These are phyloP conservation scores for Lentinula lateritia DNA, from an alignment of 768 basidiomycete genomes.

Conservation along the genomic window DNA sequence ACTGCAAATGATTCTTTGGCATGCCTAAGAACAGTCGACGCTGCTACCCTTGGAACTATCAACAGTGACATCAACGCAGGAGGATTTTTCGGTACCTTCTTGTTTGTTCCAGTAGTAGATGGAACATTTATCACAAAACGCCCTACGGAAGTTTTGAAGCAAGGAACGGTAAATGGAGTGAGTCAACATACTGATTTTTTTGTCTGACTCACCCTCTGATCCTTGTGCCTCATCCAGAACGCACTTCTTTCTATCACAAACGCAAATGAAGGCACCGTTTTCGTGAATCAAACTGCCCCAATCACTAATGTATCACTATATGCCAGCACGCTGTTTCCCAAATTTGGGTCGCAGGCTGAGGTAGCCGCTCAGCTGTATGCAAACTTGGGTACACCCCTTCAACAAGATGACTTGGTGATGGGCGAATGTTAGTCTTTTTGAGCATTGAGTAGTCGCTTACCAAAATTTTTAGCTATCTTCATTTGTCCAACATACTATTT, in stretches of 20 bases:
- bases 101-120: conserved; percentile 31
- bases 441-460: too few species aligned
- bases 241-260: conserved; percentile 21
- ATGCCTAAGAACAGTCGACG: conserved; percentile 16
- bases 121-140: conserved; percentile 27
- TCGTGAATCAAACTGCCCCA: conserved; percentile 17
- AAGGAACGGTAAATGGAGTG: conserved; percentile 26
- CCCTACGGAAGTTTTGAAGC: conserved; percentile 22
- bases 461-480: conserved; percentile 22
- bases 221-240: conserved; percentile 9
- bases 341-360: conserved; percentile 7
- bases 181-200: not conserved
- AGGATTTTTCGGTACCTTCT: conserved; percentile 25
- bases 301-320: conserved; percentile 17
- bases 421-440: conserved; percentile 19
- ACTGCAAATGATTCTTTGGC: conserved; percentile 8
- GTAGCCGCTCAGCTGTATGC: conserved; percentile 12
- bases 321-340: conserved; percentile 19
- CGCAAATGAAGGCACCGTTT: conserved; percentile 23
- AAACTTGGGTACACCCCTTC: conserved; percentile 10
- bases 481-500: conserved; percentile 28
- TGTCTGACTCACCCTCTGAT: not conserved
- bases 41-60: conserved; percentile 15
- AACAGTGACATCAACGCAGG: conserved; percentile 19
- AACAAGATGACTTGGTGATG: conserved; percentile 17